Conservation (phyloP, 2,329 filamentous ascomycete genomes). For the Myotisia sp. region DNA sequence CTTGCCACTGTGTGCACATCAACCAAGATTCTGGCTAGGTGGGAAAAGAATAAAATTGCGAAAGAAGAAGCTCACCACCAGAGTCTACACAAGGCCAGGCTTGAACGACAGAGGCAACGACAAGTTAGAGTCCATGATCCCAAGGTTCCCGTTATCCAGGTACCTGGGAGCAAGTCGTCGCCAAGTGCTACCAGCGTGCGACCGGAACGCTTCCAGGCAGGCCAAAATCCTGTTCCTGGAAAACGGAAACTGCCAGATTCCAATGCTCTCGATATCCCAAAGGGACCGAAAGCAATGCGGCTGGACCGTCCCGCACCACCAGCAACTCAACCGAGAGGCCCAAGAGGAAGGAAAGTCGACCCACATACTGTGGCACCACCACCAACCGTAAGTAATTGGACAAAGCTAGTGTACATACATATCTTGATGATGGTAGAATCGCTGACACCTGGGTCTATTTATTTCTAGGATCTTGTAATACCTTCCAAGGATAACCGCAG, state of each 20-base stretch:
- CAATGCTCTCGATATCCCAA: slow-evolving; percentile 14
- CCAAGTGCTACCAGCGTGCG: slow-evolving; percentile 10
- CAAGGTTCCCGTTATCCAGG: slow-evolving; percentile 28
- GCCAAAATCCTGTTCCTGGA: slow-evolving; percentile 1
- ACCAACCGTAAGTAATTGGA: slow-evolving; percentile 15
- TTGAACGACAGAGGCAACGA: slow-evolving; percentile 26
- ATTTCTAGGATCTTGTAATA: slow-evolving; percentile 24
- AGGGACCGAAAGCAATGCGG: slow-evolving; percentile 18
- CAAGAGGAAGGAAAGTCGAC: slow-evolving; percentile 13
- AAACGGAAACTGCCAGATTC: slow-evolving; percentile 25
- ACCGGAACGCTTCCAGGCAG: neutral
- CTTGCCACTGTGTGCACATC: slow-evolving; percentile 21
- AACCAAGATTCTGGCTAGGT: slow-evolving; percentile 22
- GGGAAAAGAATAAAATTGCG: slow-evolving; percentile 23
- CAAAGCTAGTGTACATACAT: too few species aligned
- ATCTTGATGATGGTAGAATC: too few species aligned
- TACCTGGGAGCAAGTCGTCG: slow-evolving; percentile 15
- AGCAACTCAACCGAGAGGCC: slow-evolving; percentile 14
- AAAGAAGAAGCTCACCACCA: slow-evolving; percentile 26
- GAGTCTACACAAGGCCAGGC: slow-evolving; percentile 20
- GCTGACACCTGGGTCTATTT: too few species aligned
- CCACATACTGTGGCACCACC: slow-evolving; percentile 14
- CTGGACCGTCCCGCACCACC: slow-evolving; percentile 11
- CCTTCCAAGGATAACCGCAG: slow-evolving; percentile 26
- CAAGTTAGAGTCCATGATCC: slow-evolving; percentile 33